phyloP scores from a whole-genome alignment of 176 grass and related monocot species.

The Saccharum officinarum region DNA sequence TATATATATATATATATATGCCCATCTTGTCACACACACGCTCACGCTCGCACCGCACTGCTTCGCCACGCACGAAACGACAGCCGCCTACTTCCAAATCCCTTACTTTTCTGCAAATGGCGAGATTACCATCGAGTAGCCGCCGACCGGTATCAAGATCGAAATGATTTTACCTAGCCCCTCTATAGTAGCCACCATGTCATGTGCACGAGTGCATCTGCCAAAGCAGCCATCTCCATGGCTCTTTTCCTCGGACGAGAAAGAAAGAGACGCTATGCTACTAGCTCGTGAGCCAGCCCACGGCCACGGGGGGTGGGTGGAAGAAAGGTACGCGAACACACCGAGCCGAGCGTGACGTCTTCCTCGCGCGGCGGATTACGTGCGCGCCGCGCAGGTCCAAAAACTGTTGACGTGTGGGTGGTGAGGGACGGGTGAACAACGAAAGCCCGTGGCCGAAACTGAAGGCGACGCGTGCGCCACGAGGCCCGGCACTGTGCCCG shows the following conservation, averaged over 20 bases:
- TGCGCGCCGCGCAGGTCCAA: not conserved
- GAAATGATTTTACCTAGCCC: not conserved
- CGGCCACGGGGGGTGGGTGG: not conserved
- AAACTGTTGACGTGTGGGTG: not conserved
- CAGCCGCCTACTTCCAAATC: not conserved
- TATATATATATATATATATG: too few species aligned
- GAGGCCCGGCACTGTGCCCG: not conserved
- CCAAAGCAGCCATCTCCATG: not conserved
- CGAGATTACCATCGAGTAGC: constrained; percentile 22
- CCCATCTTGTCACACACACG: not conserved
- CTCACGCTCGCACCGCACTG: not conserved
- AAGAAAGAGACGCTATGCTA: not conserved
- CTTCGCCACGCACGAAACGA: not conserved
- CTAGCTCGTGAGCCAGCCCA: not conserved
- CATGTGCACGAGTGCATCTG: not conserved
- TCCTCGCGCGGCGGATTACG: not conserved
- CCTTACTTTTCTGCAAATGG: not conserved
- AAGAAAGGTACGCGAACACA: not conserved
- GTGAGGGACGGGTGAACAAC: too few species aligned
- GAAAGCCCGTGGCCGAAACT: not conserved
- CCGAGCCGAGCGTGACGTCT: not conserved
- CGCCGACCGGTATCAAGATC: not conserved
- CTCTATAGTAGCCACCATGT: not conserved
- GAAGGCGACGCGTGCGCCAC: constrained; percentile 23
- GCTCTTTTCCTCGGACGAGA: not conserved